Percentiles rank a stretch among this genome's conserved stretches.
phyloP scores from a whole-genome alignment of 2,329 filamentous ascomycete genomes.

The Drechslerella dactyloides region DNA sequence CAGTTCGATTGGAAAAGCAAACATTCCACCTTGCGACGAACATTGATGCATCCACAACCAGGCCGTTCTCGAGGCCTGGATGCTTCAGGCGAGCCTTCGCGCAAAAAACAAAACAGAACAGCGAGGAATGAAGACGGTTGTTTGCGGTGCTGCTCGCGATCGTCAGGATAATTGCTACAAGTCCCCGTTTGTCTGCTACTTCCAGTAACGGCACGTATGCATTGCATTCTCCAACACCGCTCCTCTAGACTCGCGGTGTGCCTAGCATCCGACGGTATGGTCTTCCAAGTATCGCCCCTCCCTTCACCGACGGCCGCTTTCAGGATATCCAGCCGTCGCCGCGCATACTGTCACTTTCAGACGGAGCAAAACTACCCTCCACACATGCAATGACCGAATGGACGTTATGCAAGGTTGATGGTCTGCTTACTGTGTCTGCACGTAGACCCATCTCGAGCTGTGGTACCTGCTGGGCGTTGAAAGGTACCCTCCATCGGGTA shows the following conservation, averaged over 20 bases:
- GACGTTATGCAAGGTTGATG: background rate
- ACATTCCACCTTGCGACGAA: conserved; percentile 8
- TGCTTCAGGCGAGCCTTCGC: conserved; percentile 31
- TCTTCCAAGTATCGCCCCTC: background rate
- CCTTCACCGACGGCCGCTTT: conserved; percentile 22
- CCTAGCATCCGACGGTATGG: background rate
- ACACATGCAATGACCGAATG: background rate
- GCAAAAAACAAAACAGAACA: conserved; percentile 8
- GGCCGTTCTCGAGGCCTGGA: conserved; percentile 29
- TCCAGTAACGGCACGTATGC: background rate
- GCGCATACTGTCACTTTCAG: conserved; percentile 16
- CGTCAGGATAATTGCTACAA: conserved; percentile 31
- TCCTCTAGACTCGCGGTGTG: conserved; percentile 27
- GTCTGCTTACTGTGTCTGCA: background rate
- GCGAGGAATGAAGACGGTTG: conserved; percentile 37
- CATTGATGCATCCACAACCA: conserved; percentile 20
- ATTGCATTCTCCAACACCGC: background rate
- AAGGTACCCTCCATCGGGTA: conserved; percentile 47
- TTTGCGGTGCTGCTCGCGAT: conserved; percentile 32
- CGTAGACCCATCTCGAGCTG: background rate
- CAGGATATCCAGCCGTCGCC: conserved; percentile 46
- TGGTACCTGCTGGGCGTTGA: conserved; percentile 43
- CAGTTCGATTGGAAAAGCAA: background rate
- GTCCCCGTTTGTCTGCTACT: conserved; percentile 38
- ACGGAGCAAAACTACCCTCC: conserved; percentile 15